phyloP scores from a whole-genome alignment of 169 alveolate genomes.

The Cryptosporidium baileyi region DNA sequence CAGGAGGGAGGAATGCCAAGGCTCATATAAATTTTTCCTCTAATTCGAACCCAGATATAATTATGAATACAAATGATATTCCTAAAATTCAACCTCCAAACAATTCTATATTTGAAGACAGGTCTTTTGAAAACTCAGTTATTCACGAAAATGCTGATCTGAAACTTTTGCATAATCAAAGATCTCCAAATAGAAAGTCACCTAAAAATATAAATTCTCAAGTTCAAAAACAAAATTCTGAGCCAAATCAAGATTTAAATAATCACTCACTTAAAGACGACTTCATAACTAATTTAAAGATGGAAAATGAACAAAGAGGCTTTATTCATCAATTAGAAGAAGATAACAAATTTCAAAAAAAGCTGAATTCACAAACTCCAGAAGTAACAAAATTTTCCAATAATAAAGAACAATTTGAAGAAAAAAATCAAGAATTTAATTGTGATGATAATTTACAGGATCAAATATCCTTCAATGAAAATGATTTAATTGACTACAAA shows the following conservation, averaged over 20 bases:
- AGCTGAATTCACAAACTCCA: background rate
- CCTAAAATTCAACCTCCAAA: conserved; percentile 40
- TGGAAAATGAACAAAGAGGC: no score
- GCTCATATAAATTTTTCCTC: conserved; percentile 58
- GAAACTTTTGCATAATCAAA: background rate
- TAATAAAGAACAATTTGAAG: background rate
- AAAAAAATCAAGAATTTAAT: background rate
- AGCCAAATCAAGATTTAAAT: background rate
- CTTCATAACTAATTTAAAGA: no score
- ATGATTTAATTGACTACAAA: background rate
- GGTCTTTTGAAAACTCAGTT: no score
- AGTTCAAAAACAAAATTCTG: background rate
- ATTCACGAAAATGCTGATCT: background rate
- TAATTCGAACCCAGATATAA: background rate
- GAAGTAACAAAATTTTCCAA: background rate
- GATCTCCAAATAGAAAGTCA: background rate
- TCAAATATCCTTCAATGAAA: background rate
- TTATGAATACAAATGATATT: conserved; percentile 3
- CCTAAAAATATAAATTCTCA: background rate
- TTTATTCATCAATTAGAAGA: no score
- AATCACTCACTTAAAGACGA: background rate
- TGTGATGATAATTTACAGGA: background rate
- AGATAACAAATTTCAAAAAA: no score
- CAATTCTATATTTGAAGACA: background rate
- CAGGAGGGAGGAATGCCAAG: conserved; percentile 63